Evolutionary conservation across 176 grass and related monocot species (phyloP).

Genomic region (Cenchrus fungigraminus): DNA sequence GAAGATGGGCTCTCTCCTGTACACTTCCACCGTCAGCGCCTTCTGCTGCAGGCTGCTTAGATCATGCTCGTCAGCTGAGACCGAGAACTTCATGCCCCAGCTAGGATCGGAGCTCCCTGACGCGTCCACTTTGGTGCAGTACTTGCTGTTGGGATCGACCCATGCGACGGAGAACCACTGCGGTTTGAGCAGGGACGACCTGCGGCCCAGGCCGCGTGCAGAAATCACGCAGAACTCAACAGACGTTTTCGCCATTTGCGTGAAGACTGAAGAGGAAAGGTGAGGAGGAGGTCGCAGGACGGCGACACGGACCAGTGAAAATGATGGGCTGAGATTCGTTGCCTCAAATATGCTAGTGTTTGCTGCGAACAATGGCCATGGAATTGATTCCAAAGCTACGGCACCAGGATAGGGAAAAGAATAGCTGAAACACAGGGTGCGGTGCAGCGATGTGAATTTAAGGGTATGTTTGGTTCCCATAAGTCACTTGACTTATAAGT

Average conservation of each 20-base stretch:
- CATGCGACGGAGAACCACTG: conserved; percentile 77
- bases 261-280: not conserved
- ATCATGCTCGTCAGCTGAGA: conserved; percentile 38
- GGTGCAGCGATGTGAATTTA: not conserved
- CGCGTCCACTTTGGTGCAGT: conserved; percentile 82
- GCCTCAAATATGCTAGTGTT: not conserved
- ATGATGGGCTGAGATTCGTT: not conserved
- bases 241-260: conserved; percentile 53
- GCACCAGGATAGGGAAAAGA: not conserved
- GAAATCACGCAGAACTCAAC: conserved; percentile 81
- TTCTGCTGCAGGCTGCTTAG: conserved; percentile 27
- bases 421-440: not conserved
- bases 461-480: not conserved
- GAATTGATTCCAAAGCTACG: conserved; percentile 30
- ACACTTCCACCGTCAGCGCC: conserved; percentile 76
- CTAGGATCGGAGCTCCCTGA: conserved; percentile 65
- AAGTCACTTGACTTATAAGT: no score
- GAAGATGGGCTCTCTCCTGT: conserved; percentile 88
- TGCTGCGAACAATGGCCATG: not conserved
- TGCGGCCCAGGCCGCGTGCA: conserved; percentile 54
- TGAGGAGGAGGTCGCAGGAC: not conserved
- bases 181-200: conserved; percentile 55
- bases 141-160: conserved; percentile 71
- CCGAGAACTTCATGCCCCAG: conserved; percentile 86
- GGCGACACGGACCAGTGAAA: not conserved